Evolutionary conservation across 208 protist species (phyloP), one percentile per base, ranked within the genome.

Genomic region (Vickermania ingenoplastis): DNA sequence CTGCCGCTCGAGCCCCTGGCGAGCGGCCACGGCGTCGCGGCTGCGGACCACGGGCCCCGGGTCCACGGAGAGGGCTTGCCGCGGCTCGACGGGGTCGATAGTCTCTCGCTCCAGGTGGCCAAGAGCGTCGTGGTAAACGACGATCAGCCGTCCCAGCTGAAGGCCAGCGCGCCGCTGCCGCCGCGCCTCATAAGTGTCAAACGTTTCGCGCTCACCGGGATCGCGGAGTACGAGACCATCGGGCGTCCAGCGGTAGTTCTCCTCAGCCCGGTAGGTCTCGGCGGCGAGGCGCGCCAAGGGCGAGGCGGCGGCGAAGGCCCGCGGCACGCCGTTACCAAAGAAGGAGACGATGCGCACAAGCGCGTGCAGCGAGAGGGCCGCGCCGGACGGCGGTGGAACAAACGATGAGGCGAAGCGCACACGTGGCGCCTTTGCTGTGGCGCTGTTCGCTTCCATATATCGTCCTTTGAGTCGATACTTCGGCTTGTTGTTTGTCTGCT

Each of bases 311-410:
- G 50, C 50, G 22, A 54, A 54, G 7, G 21, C 24, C 23, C 13
- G 68, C 52, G n/a, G 67, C 50, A 49, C 67, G 64, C 50, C 53
- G 49, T 24, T 58, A n/a, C 1, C 49, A 25, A 22, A 62, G 13
- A 41, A 45, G 31, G 52, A 14, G 31, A 22, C 31, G 25, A 54
- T 41, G 21, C 25, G 29, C 3, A 1, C 29, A 25, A 63, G 24
- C 7, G 36, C 36, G 36, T 45, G 36, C 7, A 45, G 36, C 11
- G 36, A 45, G 36, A 45, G 36, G 11, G 36, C 17, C 36, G 36
- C 36, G 17, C 36, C 36, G 36, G 36, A 45, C 11, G 36, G 36
- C 36, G 36, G 36, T 7, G 36, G 36, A 17, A 45, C 36, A 17
- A n/a, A 45, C 36, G 36, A 7, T 17, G 7, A 17, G 36, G 36